Conservation (phyloP, 495 filamentous ascomycete genomes). For the Evansstolkia leycettana region DNA sequence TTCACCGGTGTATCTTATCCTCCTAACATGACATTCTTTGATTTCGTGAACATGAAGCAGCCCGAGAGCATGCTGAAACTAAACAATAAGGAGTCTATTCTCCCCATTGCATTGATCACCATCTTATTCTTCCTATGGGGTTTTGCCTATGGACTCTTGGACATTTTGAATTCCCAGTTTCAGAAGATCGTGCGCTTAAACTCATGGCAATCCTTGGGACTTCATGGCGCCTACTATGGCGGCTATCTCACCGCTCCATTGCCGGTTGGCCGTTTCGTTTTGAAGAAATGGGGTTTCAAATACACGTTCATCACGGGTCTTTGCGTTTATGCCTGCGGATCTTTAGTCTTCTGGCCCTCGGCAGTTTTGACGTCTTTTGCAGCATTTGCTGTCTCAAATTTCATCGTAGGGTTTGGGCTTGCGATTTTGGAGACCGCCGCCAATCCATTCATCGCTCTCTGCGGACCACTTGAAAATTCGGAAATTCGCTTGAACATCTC, state of each 20-base stretch:
- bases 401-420: conserved; percentile 53
- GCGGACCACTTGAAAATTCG: conserved; percentile 52
- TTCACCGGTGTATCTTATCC: conserved; percentile 19
- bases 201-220: conserved; percentile 37
- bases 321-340: conserved; percentile 49
- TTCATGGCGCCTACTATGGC: conserved; percentile 53
- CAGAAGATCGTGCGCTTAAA: conserved; percentile 34
- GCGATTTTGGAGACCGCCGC: conserved; percentile 52
- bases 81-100: conserved; percentile 43
- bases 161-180: conserved; percentile 56
- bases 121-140: conserved; percentile 81
- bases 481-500: conserved; percentile 56
- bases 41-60: conserved; percentile 71
- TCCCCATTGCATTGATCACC: conserved; percentile 50
- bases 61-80: conserved; percentile 66
- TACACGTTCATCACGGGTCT: conserved; percentile 53
- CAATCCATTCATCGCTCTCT: conserved; percentile 58
- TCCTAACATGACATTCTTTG: conserved; percentile 46
- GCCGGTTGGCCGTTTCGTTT: conserved; percentile 41
- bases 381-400: conserved; percentile 54
- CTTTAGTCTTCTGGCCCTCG: conserved; percentile 62
- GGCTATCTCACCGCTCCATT: conserved; percentile 50
- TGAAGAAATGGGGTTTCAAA: conserved; percentile 57
- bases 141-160: conserved; percentile 72
- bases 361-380: conserved; percentile 54